Conservation (phyloP, 2,329 filamentous ascomycete genomes). For the Aureobasidium uvarum region DNA sequence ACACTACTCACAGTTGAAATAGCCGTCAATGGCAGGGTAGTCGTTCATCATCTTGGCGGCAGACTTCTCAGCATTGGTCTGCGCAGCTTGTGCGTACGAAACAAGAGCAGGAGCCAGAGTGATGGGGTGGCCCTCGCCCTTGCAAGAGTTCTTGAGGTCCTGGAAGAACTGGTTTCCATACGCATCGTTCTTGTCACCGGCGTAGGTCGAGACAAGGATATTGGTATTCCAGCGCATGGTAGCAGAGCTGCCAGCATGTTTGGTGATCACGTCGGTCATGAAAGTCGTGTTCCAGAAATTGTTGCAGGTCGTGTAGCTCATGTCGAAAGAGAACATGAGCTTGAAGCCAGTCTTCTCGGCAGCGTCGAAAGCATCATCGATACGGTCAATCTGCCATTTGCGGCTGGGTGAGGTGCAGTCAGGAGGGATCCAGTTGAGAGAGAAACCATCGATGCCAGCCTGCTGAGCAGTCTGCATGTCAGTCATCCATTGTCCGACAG, state of each 20-base stretch:
- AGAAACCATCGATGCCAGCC: constrained; percentile 41
- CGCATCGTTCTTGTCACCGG: constrained; percentile 36
- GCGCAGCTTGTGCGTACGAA: constrained; percentile 37
- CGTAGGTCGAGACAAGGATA: constrained; percentile 41
- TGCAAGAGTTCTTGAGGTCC: constrained; percentile 38
- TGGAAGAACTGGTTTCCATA: constrained; percentile 42
- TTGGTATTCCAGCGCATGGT: constrained; percentile 42
- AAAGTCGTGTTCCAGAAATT: constrained; percentile 42
- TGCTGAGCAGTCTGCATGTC: constrained; percentile 39
- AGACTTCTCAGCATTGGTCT: constrained; percentile 32
- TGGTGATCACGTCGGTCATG: constrained; percentile 39
- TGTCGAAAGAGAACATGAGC: constrained; percentile 43
- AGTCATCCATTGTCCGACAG: constrained; percentile 37
- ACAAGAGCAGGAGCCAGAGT: constrained; percentile 39
- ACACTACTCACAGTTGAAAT: constrained; percentile 38
- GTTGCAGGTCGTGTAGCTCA: constrained; percentile 40
- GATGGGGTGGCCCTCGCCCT: constrained; percentile 36
- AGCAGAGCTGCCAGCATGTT: constrained; percentile 37
- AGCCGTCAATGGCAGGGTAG: constrained; percentile 40
- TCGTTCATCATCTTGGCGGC: constrained; percentile 36
- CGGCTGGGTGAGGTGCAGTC: constrained; percentile 36
- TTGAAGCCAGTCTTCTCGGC: constrained; percentile 39
- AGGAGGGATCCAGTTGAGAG: constrained; percentile 42
- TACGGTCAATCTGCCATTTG: constrained; percentile 38
- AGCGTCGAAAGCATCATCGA: constrained; percentile 40